A percentile compares a stretch with the other conserved stretches of the same genome.
phyloP scores from a whole-genome alignment of 345 rosid genomes.

The Eucalyptus polybractea region DNA sequence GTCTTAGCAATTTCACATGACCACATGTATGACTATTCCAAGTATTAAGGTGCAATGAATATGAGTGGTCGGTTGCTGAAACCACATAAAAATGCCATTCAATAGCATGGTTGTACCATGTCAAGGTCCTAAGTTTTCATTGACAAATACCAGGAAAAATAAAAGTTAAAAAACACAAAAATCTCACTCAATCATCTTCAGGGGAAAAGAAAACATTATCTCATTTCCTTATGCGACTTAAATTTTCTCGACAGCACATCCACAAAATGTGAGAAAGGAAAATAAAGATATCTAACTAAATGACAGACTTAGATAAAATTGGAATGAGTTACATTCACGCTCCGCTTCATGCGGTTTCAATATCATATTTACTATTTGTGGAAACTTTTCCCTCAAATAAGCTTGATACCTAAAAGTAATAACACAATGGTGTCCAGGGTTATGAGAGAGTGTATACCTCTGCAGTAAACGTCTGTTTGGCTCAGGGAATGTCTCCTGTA shows the following conservation, averaged over 20 bases:
- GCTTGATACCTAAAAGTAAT: not conserved
- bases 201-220: not conserved
- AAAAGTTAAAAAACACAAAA: not conserved
- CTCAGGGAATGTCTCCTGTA: slow-evolving; percentile 93
- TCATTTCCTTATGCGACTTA: not conserved
- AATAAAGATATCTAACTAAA: not conserved
- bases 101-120: not conserved
- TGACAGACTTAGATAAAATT: not conserved
- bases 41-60: not conserved
- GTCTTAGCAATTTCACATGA: not conserved
- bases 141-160: not conserved
- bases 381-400: not conserved
- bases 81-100: not conserved
- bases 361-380: not conserved
- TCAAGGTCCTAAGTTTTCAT: not conserved
- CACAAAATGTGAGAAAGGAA: not conserved
- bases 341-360: not conserved
- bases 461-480: slow-evolving; percentile 91
- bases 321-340: not conserved
- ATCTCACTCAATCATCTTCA: not conserved
- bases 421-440: not conserved
- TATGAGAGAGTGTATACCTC: slow-evolving; percentile 26
- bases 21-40: not conserved
- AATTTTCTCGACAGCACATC: not conserved
- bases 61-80: not conserved